Evolutionary conservation across 176 grass and related monocot genomes (phyloP), one percentile per base, ranked within the genome.

Genomic region (Ananas comosus): DNA sequence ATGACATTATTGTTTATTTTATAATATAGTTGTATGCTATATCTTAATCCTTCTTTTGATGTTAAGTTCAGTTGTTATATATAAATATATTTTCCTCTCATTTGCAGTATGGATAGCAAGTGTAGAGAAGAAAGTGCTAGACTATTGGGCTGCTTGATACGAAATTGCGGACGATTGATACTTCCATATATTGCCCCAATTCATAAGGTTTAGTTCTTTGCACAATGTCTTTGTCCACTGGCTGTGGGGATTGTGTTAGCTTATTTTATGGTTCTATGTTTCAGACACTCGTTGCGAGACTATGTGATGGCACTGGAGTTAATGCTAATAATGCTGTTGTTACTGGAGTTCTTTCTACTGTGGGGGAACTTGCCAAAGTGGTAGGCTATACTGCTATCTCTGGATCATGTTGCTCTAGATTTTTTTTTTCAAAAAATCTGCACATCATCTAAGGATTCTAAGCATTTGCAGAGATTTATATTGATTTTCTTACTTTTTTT

Each of bases 321-420:
- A 91, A 72, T 82, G 79, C 85, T 85, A 90, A 90, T 83, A 97
- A 73, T 77, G 89, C 75, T 14, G 82, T 97, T 86, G 81, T 88
- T 59, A 88, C 87, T 1, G 94, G 94, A 71, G 86, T 91, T 23
- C 94, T 97, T 83, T 86, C 94, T 56, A 97, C 94, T 72, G 94
- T 97, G 79, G 94, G 94, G 65, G 94, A 97, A 68, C 87, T 97
- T 75, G 86, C 89, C 47, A 97, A 97, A 97, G 94, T 92, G 94
- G 94, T 97, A 83, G 57, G 65, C 67, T 14, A 66, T 51, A 11
- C 33, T 10, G 5, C 48, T 49, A 12, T 47, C n/a, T 25, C 12
- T 73, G 16, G 48, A 77, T 63, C 5, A n/a, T 49, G 11, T 69
- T 14, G 17, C 51, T 7, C 58, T 12, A 42, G 33, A 10, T 25